A percentile compares a stretch with the other conserved stretches of the same genome.
Evolutionary conservation across 1,139 yeast species (phyloP).

Genomic region (Hanseniaspora sp.): DNA sequence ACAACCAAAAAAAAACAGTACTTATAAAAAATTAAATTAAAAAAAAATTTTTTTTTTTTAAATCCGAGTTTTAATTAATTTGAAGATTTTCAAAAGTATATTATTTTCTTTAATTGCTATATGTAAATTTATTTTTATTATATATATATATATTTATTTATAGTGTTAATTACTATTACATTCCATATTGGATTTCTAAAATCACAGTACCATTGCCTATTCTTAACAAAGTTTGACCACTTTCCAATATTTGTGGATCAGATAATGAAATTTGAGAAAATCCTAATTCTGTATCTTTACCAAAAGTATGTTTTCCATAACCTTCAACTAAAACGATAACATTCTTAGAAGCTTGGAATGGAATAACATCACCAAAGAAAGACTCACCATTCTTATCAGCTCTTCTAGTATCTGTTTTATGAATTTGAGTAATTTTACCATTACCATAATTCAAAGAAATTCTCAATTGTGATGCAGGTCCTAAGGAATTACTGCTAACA

Average conservation of each 20-base stretch:
- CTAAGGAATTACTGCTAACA: slow-evolving; percentile 32
- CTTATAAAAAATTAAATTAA: background rate
- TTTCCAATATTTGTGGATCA: slow-evolving; percentile 27
- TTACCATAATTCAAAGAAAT: slow-evolving; percentile 39
- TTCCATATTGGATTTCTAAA: slow-evolving; percentile 23
- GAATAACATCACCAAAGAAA: slow-evolving; percentile 54
- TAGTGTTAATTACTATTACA: background rate
- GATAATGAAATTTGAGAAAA: slow-evolving; percentile 33
- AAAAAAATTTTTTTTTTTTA: background rate
- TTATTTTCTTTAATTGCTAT: too few relatives aligned
- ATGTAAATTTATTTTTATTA: too few relatives aligned
- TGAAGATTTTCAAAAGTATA: too few relatives aligned
- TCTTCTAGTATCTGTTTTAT: slow-evolving; percentile 55
- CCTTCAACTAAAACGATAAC: slow-evolving; percentile 50
- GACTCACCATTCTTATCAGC: slow-evolving; percentile 37
- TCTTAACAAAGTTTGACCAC: slow-evolving; percentile 26
- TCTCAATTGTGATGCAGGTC: slow-evolving; percentile 39
- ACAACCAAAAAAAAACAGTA: background rate
- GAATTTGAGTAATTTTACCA: slow-evolving; percentile 46
- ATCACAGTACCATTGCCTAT: slow-evolving; percentile 27
- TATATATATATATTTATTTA: background rate
- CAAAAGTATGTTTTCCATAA: slow-evolving; percentile 61
- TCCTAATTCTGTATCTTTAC: slow-evolving; percentile 59
- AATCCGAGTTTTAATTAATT: background rate
- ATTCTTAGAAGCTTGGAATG: slow-evolving; percentile 55